Evolutionary conservation across 1,284 basidiomycete genomes (phyloP), one percentile per base, ranked within the genome.

Genomic region (Apiotrichum mycotoxinovorans): DNA sequence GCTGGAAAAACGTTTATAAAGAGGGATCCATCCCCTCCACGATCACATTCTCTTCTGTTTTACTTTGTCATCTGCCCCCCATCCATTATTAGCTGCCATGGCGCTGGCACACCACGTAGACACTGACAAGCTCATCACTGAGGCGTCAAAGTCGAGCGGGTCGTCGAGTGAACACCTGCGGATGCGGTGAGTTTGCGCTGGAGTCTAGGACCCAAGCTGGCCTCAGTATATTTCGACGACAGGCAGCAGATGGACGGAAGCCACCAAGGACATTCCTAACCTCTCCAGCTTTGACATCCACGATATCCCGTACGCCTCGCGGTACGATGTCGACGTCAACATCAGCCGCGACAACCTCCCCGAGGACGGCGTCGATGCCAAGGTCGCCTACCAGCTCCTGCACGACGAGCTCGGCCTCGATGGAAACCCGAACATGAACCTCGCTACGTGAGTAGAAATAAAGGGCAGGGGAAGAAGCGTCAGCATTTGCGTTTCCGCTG

Each of bases 341-440:
- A 42, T 76, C 15, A 78, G 79, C 43, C 76, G 78, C 56, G 77
- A 74, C 72, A 50, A 65, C 45, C 59, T 82, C 8, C 80, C 80
- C 4, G 47, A 71, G 22, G 58, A 70, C 15, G 78, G 79, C 25
- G 68, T 76, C 33, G 67, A 74, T 51, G 73, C 71, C 33, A 69
- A 75, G 20, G 76, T 73, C 5, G 84, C 86, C 0, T 91, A 91
- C 70, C 87, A 89, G 73, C 78, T 95, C 57, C 85, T 96, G 57
- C 89, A 88, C 68, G 88, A 92, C 66, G 89, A 94, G 73, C 81
- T 94, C 49, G 75, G 80, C 55, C 83, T 93, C 34, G 91, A 94
- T 73, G 90, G 89, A 10, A 86, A 83, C 30, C 86, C 85, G 1
- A 79, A 83, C 35, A 79, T 91, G 62, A 97, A 96, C 77, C 80